Evolutionary conservation across 371 early-diverging fungal species (phyloP).

Genomic region (Rhizomucor pusillus): DNA sequence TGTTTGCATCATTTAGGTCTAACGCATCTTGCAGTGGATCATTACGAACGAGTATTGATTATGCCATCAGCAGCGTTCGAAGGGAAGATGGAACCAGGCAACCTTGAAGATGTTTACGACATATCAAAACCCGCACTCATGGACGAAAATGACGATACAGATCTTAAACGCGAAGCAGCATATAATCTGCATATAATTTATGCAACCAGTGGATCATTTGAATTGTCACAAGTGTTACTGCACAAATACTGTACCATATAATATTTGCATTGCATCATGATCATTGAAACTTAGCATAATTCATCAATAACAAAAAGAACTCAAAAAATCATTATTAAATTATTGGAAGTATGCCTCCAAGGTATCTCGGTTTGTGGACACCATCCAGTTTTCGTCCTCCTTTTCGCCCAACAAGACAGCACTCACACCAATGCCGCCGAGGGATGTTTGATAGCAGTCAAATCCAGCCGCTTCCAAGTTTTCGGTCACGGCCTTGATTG

Average conservation of each 20-base stretch:
- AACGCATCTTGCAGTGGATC: conserved; percentile 74
- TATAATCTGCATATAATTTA: conserved; percentile 77
- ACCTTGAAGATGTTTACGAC: conserved; percentile 24
- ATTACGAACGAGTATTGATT: conserved; percentile 75
- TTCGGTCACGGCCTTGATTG: conserved; percentile 36
- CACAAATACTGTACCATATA: conserved; percentile 62
- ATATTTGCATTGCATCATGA: conserved; percentile 7
- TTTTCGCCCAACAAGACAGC: conserved; percentile 21
- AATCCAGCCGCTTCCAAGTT: conserved; percentile 59
- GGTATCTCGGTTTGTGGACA: conserved; percentile 18
- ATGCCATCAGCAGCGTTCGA: conserved; percentile 36
- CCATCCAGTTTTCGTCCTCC: conserved; percentile 30
- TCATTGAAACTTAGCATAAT: neutral
- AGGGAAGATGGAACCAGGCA: conserved; percentile 13
- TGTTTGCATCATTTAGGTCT: conserved; percentile 43
- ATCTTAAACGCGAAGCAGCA: conserved; percentile 68
- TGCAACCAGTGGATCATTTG: conserved; percentile 65
- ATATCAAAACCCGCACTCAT: conserved; percentile 16
- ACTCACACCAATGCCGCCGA: conserved; percentile 75
- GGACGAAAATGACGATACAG: conserved; percentile 44
- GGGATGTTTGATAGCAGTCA: conserved; percentile 68
- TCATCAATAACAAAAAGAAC: neutral
- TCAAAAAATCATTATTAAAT: neutral
- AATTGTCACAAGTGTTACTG: conserved; percentile 67
- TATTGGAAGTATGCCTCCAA: conserved; percentile 14